Evolutionary conservation across 228 moss, liverwort and hornwort genomes (phyloP).

Genomic region (Sphagnum fallax): DNA sequence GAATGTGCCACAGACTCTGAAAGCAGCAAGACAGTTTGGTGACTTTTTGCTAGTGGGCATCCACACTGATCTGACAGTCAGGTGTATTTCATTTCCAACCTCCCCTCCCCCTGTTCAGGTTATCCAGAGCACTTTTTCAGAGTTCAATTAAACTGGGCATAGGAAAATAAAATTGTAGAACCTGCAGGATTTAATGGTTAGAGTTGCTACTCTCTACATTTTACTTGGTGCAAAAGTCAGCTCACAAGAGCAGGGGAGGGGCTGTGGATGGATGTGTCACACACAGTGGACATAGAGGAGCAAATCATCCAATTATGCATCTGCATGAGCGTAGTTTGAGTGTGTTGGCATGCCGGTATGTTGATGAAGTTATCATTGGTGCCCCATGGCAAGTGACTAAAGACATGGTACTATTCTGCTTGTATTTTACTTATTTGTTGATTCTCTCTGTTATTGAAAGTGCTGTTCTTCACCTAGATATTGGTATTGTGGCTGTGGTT

Average conservation of each 20-base stretch:
- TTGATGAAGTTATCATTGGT: constrained; percentile 96
- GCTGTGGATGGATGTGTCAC: background rate
- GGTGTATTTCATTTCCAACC: constrained; percentile 27
- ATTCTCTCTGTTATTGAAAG: background rate
- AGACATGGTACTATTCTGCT: constrained; percentile 61
- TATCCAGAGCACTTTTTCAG: too few relatives aligned
- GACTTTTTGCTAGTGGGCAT: constrained; percentile 97
- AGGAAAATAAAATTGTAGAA: too few relatives aligned
- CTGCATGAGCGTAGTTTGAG: constrained; percentile 95
- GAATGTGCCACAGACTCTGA: constrained; percentile 53
- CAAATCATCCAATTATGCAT: constrained; percentile 97
- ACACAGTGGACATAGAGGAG: constrained; percentile 76
- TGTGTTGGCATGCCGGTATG: constrained; percentile 86
- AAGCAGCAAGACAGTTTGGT: constrained; percentile 70
- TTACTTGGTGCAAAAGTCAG: background rate
- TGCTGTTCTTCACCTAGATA: background rate
- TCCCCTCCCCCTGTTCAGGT: background rate
- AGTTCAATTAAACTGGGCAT: too few relatives aligned
- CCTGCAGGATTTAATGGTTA: too few relatives aligned
- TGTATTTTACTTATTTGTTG: background rate
- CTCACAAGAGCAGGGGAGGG: background rate
- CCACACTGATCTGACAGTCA: constrained; percentile 89
- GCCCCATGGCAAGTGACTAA: constrained; percentile 97
- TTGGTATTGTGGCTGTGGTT: background rate
- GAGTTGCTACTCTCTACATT: too few relatives aligned